Evolutionary conservation across 441 rosid genomes (phyloP), one percentile per base, ranked within the genome.

Genomic region (Flueggea neowawraea): DNA sequence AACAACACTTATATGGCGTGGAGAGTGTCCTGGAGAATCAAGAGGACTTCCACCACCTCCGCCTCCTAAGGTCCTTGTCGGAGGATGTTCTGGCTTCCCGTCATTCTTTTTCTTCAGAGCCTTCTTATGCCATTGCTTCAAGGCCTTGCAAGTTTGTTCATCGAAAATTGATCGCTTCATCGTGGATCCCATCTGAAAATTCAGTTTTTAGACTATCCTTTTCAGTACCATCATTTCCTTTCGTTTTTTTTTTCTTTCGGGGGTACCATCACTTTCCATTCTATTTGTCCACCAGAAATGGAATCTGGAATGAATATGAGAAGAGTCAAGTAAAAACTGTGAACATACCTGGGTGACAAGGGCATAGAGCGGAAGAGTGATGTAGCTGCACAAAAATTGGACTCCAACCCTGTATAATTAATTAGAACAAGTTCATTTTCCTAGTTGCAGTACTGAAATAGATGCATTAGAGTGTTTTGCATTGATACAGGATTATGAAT

Each of bases 141-240:
- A 71, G 14, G 98, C 96, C 76, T 81, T 90, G 0, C 89, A 82
- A 6, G 99, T 90, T 80, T 88, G 96, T 0, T 92, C 90, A 69
- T 95, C 99, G 61, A 95, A 95, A 58, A 95, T 90, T 4, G 99
- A 84, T 63, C 77, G 75, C 80, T 92, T 95, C 99, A 95, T 92
- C 64, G 90, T 90, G 41, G 99, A 84, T 63, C 98, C 99, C 99
- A 92, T 95, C 98, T 95, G 77, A 16, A 57, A 61, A 62, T 9
- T 49, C 43, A 16, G 41, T 36, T 36, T 7, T 28, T 12, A 56
- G 7, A 13, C 17, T 14, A 56, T 17, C 12, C 50, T 14, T 47
- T 10, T 47, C 1, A 47, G 50, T 47, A 47, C 14, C 50, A 12
- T 12, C 14, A 10, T n/a, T n/a, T n/a, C n/a, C n/a, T n/a, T n/a